phyloP scores from a whole-genome alignment of 2,329 filamentous ascomycete genomes.

The Beauveria sp. region DNA sequence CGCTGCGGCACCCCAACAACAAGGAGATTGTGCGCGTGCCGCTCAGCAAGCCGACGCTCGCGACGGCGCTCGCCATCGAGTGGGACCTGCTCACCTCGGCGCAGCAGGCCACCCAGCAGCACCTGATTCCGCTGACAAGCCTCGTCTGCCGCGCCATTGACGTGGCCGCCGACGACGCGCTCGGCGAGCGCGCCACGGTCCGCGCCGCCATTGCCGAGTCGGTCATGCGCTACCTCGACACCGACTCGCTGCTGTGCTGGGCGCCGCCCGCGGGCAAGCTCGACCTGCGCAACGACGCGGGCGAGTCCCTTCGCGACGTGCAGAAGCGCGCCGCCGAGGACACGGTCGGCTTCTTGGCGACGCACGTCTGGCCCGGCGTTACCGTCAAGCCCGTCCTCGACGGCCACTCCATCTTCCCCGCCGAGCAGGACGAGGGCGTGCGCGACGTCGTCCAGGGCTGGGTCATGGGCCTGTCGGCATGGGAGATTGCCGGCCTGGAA shows the following conservation, averaged over 20 bases:
- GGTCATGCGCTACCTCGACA: conserved; percentile 80
- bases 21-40: conserved; percentile 69
- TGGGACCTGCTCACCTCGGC: conserved; percentile 82
- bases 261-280: conserved; percentile 48
- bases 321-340: conserved; percentile 64
- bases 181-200: conserved; percentile 38
- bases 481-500: conserved; percentile 83
- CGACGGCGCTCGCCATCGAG: conserved; percentile 79
- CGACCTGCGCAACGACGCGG: conserved; percentile 37
- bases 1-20: conserved; percentile 68
- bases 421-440: conserved; percentile 66
- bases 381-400: conserved; percentile 76
- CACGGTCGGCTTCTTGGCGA: conserved; percentile 64
- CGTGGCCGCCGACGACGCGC: conserved; percentile 59
- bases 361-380: conserved; percentile 75
- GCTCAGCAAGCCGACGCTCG: conserved; percentile 68
- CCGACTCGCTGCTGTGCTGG: conserved; percentile 91
- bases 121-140: conserved; percentile 86
- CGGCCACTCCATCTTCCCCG: conserved; percentile 65
- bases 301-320: conserved; percentile 58
- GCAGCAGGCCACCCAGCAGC: conserved; percentile 75
- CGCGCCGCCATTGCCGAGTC: conserved; percentile 58
- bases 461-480: conserved; percentile 63
- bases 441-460: conserved; percentile 70
- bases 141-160: conserved; percentile 78